Base-by-base conservation (phyloP, 1,284 basidiomycete species). In the Cryptococcus amylolentus region DNA sequence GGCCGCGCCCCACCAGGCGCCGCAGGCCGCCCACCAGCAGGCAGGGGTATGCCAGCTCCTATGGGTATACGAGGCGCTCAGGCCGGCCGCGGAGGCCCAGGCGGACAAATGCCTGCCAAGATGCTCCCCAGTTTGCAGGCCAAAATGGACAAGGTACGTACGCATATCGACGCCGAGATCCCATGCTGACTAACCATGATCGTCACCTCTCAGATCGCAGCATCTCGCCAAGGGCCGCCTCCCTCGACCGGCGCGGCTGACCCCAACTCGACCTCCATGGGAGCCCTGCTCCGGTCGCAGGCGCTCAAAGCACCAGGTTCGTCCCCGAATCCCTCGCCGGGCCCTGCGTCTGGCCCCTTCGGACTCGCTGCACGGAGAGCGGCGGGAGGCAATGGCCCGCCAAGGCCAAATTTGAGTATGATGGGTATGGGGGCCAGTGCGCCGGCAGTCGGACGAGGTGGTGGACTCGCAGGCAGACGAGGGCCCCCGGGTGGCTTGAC, bases 111-210 rank as follows among this genome's bases (percentile, higher is more conserved):
- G 67, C 72, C 68, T 44, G 72, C 64, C 20, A 66, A 71, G 41
- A 65, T 95, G 61, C 93, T 94, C 0, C 91, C 93, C 0, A 84
- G 86, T 52, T 82, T 98, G 53, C 91, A 93, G 72, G 90, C 90
- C 58, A 96, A 94, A 80, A 89, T 97, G 84, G 89, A 89, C 52
- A 89, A 66, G 64, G 72, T 73, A 54, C 54, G 72, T 66, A 1
- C n/a, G 5, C 37, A 26, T 37, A 23, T 20, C 48, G 8, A 18
- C 12, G 23, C 27, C 14, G 16, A 10, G 46, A 13, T n/a, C 7
- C 46, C 31, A 13, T 31, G 23, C 26, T 35, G 45, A 31, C 45
- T 6, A 47, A 26, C 18, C 12, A 26, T 12, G 35, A 12, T 23
- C 35, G 8, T 27, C 16, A 23, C 20, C 12, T 28, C 18, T 38